Evolutionary conservation across 2,329 filamentous ascomycete genomes (phyloP), one percentile per base, ranked within the genome.

Genomic region (Cladosporium sp.): DNA sequence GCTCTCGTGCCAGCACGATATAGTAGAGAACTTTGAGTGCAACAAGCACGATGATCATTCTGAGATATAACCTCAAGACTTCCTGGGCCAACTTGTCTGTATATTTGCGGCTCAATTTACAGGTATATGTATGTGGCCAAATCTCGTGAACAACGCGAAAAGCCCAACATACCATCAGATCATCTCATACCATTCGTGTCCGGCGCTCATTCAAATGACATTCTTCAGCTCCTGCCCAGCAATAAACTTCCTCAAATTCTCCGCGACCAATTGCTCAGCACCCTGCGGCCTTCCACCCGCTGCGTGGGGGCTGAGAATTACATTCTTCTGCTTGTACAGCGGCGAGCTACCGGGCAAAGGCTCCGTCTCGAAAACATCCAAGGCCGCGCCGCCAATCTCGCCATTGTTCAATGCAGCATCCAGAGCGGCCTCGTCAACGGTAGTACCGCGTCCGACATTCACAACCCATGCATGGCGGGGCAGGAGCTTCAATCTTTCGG

Each of bases 221-320:
- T 86, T 86, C 71, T 73, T 80, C 62, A 86, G 58, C 50, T 72
- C 61, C 70, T 85, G 80, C 1, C 75, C 75, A 1, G 82, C 81
- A 56, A 82, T 56, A 60, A 84, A 82, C 55, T 75, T 70, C 56
- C 80, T 71, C 66, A 86, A 57, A 57, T 86, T 86, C 52, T 80
- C 74, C 36, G 78, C 76, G 54, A 85, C 82, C 60, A 86, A 65
- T 4, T 58, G 72, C 70, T 84, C 81, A 0, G 77, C 72, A 3
- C 76, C 80, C 65, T 83, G 80, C 4, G 83, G 83, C 52, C 83
- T 65, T 0, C 80, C 80, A 2, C 80, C 80, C 0, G 80, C 80
- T 0, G 80, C 78, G 55, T 83, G 80, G 0, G 80, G 80, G 47
- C 76, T 80, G 19, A 83, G 64, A 24, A 82, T 65, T 29, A 72